These are phyloP conservation scores for Boehmeria nivea DNA, from an alignment of 306 rosid genomes.

Conservation along the genomic window DNA sequence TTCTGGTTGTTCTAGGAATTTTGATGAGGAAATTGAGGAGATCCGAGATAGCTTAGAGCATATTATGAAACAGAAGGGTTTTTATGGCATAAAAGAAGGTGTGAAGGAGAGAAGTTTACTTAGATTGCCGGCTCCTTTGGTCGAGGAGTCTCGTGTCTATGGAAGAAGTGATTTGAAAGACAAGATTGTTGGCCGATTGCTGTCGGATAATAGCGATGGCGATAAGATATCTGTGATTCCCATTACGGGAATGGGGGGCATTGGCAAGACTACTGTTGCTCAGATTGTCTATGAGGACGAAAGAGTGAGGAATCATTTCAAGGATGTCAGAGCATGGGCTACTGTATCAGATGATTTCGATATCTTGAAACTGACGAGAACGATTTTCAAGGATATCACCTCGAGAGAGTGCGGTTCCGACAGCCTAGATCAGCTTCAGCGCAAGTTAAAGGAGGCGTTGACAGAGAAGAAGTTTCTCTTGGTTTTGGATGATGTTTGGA, in stretches of 20 bases:
- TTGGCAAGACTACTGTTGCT: too few species aligned
- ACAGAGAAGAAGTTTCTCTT: background rate
- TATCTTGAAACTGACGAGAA: background rate
- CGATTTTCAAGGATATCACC: too few species aligned
- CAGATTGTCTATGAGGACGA: too few species aligned
- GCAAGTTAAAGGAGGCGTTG: background rate
- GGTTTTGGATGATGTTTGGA: too few species aligned
- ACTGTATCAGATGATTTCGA: conserved; percentile 4
- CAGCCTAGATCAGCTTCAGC: background rate
- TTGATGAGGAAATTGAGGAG: background rate
- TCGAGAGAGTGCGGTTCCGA: background rate
- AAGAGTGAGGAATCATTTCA: too few species aligned
- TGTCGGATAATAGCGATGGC: background rate
- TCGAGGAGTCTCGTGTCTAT: background rate
- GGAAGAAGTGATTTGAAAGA: background rate
- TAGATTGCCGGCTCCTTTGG: background rate
- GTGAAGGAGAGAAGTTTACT: background rate
- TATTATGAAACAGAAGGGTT: background rate
- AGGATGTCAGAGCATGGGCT: background rate
- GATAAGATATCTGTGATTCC: background rate
- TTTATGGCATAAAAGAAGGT: conserved; percentile 1
- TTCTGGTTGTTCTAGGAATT: background rate
- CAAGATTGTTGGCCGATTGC: background rate
- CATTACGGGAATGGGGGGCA: too few species aligned
- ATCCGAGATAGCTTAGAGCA: background rate